These are phyloP conservation scores for Trichomonas vaginalis DNA, from an alignment of 208 protist species.

Conservation along the genomic window DNA sequence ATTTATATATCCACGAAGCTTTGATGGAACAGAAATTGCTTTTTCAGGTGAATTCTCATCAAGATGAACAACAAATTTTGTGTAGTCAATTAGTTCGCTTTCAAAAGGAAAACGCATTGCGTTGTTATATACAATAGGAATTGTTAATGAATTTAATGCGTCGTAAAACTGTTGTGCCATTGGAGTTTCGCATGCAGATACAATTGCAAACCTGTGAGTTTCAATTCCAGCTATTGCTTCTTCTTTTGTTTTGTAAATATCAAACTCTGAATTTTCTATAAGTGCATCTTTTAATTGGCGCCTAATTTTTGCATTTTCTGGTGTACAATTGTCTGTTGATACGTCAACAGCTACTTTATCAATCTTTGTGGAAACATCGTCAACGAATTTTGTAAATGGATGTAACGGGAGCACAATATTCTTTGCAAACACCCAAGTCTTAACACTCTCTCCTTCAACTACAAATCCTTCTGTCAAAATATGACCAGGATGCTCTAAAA, in stretches of 20 bases:
- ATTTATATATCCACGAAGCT: background rate
- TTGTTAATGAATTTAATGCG: background rate
- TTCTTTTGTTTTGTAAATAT: background rate
- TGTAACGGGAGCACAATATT: background rate
- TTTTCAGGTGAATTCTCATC: background rate
- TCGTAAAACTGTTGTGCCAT: conserved; percentile 6
- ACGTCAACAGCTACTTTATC: background rate
- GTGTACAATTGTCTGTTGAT: background rate
- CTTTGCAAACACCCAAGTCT: background rate
- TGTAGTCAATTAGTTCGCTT: background rate
- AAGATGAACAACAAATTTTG: conserved; percentile 9
- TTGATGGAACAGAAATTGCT: background rate
- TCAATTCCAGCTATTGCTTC: background rate
- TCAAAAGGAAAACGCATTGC: background rate
- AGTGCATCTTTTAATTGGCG: background rate
- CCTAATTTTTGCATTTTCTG: background rate
- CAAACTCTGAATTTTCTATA: background rate
- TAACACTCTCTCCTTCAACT: background rate
- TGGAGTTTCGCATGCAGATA: background rate
- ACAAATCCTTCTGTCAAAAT: background rate
- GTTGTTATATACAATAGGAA: conserved; percentile 1
- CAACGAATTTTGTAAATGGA: background rate
- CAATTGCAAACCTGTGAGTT: background rate
- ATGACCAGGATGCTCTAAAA: background rate
- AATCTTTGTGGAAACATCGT: background rate